phyloP scores from a whole-genome alignment of 768 basidiomycete genomes.

The Tulasnella sp. region DNA sequence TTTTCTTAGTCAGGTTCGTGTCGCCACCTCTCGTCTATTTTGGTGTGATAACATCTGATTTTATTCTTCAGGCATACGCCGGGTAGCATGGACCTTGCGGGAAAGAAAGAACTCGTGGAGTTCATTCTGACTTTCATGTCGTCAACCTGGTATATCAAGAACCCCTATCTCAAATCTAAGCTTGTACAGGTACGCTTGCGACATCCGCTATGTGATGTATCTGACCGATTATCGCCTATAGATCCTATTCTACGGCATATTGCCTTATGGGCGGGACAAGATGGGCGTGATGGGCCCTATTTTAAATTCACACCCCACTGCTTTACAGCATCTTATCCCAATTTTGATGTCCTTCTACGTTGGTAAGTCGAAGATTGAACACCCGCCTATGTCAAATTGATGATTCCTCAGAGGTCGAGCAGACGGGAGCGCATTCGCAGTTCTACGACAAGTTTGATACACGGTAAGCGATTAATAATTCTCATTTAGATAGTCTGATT shows the following conservation, averaged over 20 bases:
- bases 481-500: conserved; percentile 19
- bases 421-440: conserved; percentile 93
- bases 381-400: conserved; percentile 1
- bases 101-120: conserved; percentile 75
- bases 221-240: conserved; percentile 29
- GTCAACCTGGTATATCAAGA: conserved; percentile 97
- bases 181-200: conserved; percentile 66
- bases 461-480: conserved; percentile 30
- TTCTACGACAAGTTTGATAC: conserved; percentile 96
- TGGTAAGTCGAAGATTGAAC: conserved; percentile 38
- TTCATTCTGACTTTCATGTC: conserved; percentile 87
- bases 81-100: conserved; percentile 70
- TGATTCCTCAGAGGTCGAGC: conserved; percentile 70
- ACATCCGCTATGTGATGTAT: not conserved
- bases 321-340: conserved; percentile 80
- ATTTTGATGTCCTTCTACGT: conserved; percentile 92
- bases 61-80: conserved; percentile 45
- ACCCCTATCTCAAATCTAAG: conserved; percentile 93
- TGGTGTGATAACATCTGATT: not conserved
- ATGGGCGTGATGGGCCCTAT: conserved; percentile 68
- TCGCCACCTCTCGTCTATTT: not conserved
- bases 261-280: conserved; percentile 49
- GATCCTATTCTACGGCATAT: conserved; percentile 65
- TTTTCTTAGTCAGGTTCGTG: conserved; percentile 70
- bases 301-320: conserved; percentile 76